Conservation (phyloP, 73 alveolate genomes). For the Paramecium primaurelia region DNA sequence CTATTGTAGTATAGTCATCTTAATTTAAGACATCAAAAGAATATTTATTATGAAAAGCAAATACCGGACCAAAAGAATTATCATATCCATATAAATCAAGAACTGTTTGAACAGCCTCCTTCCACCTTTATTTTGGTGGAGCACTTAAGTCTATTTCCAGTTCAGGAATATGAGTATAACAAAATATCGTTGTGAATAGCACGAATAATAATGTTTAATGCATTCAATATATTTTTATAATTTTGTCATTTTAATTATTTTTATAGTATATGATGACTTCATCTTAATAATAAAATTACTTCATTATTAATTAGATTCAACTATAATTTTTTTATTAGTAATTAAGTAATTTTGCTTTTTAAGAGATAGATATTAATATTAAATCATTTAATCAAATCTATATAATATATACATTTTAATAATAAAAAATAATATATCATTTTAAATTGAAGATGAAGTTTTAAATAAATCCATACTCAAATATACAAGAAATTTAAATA, state of each 20-base stretch:
- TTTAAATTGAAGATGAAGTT: too few species aligned
- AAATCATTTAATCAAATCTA: too few species aligned
- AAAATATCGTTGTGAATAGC: neutral
- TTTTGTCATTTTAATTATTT: neutral
- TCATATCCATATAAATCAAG: neutral
- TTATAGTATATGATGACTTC: conserved; percentile 11
- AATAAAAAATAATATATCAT: too few species aligned
- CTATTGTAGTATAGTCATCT: neutral
- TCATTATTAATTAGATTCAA: neutral
- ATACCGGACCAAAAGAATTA: conserved; percentile 18
- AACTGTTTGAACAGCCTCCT: neutral
- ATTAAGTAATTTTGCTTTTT: too few species aligned
- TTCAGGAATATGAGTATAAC: neutral
- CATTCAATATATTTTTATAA: neutral
- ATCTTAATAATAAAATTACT: neutral
- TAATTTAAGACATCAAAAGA: neutral
- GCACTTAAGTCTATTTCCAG: neutral
- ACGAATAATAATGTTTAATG: neutral
- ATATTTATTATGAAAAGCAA: conserved; percentile 3
- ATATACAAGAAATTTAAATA: too few species aligned
- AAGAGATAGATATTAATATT: too few species aligned
- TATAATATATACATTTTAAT: too few species aligned
- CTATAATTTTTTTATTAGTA: too few species aligned
- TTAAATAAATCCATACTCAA: too few species aligned
- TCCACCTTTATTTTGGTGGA: conserved; percentile 31